Evolutionary conservation across 2,329 filamentous ascomycete genomes (phyloP).

Genomic region (Arthrobotrys sinensis): DNA sequence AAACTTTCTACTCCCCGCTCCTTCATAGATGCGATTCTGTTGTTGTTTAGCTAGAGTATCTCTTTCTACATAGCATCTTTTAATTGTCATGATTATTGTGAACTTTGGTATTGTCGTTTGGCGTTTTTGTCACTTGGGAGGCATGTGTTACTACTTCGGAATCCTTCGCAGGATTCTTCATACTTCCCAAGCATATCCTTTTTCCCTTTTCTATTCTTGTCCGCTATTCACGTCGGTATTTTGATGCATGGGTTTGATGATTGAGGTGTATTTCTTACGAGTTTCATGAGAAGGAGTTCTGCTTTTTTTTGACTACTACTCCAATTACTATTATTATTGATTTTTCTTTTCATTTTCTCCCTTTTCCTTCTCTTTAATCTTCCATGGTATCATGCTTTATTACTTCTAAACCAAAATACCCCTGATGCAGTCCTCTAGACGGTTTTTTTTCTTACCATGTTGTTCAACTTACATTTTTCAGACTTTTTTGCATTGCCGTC

Average conservation of each 20-base stretch:
- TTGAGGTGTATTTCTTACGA: slow-evolving; percentile 4
- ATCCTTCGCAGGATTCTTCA: slow-evolving; percentile 18
- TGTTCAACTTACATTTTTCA: not conserved
- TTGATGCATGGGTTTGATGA: slow-evolving; percentile 1
- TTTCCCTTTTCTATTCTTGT: not conserved
- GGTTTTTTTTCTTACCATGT: not conserved
- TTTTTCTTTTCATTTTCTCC: not conserved
- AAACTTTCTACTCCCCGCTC: not conserved
- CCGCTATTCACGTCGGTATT: slow-evolving; percentile 20
- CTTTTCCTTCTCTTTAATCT: not conserved
- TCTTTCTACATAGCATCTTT: not conserved
- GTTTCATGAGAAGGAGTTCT: slow-evolving; percentile 15
- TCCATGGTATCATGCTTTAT: not conserved
- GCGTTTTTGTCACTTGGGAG: slow-evolving; percentile 3
- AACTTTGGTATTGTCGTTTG: not conserved
- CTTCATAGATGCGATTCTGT: not conserved
- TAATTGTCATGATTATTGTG: not conserved
- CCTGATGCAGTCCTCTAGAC: slow-evolving; percentile 12
- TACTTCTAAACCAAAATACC: slow-evolving; percentile 1
- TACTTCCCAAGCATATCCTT: slow-evolving; percentile 11
- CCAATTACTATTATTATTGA: not conserved
- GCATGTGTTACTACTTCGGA: not conserved
- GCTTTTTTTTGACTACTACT: not conserved
- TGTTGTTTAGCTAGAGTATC: not conserved
- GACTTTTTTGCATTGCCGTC: not conserved